Conservation (phyloP, 306 rosid species). For the Castanea mollissima region DNA sequence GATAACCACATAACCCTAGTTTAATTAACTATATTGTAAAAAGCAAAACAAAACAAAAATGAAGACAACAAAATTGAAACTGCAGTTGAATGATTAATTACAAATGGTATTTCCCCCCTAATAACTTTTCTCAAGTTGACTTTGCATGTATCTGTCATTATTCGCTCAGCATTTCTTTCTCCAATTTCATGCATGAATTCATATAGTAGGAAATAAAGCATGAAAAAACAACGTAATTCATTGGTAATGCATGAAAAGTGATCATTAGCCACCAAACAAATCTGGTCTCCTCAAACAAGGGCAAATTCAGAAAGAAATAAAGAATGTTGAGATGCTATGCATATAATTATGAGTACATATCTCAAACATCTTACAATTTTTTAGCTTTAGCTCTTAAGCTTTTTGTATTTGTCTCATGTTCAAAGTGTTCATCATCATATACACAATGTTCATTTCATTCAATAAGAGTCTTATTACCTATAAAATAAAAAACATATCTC, state of each 20-base stretch:
- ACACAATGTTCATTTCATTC: too few species aligned
- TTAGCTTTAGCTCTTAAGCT: too few species aligned
- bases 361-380: background rate
- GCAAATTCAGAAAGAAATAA: background rate
- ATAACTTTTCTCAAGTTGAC: background rate
- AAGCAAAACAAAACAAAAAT: background rate
- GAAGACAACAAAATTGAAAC: background rate
- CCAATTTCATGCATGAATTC: slow-evolving; percentile 1
- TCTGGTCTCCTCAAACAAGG: background rate
- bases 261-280: background rate
- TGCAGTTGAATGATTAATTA: background rate
- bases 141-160: background rate
- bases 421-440: too few species aligned
- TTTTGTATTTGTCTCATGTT: too few species aligned
- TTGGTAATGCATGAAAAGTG: background rate
- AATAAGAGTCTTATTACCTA: too few species aligned
- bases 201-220: background rate
- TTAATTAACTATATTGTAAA: background rate
- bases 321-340: background rate
- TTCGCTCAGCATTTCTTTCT: background rate
- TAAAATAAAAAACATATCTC: background rate
- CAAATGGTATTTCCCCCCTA: background rate
- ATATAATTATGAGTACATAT: background rate
- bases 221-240: background rate
- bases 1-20: background rate